Evolutionary conservation across 2,329 filamentous ascomycete genomes (phyloP), one percentile per base, ranked within the genome.

Genomic region (Malbranchea cinnamomea): DNA sequence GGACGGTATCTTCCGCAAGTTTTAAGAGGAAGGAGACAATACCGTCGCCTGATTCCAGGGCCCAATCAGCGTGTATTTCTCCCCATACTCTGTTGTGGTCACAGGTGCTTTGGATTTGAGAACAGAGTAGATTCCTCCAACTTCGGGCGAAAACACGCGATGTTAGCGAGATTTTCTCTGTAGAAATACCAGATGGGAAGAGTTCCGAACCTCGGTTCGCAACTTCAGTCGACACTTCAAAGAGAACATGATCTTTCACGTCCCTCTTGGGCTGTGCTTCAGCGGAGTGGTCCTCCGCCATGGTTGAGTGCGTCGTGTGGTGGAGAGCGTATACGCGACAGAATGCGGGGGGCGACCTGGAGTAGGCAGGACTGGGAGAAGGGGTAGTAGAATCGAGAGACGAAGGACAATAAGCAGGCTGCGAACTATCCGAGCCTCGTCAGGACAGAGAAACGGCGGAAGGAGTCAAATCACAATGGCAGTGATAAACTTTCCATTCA

Each of bases 71-170:
- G 83, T 92, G 59, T 98, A 98, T 42, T 83, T 74, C 36, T 93
- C 84, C 57, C 89, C 89, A 89, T 95, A 98, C 59, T 98, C 89
- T 37, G 84, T 84, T 1, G 87, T 94, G 24, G 89, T 95, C 38
- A 95, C 89, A 29, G 89, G 87, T 21, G 89, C 87, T 60, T 98
- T 98, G 38, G 89, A 98, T 60, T 98, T 98, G 60, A 98, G 76
- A 42, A 98, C 89, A 10, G 87, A 95, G 67, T 98, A 98, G 61
- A 98, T 98, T 47, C 89, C 89, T 50, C 89, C 89, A 38, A 98
- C 89, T 91, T 42, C 22, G 18, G 20, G 23, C 12, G 23, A 35
- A 48, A 40, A 21, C 34, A 20, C 26, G 22, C 21, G 22, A 3
- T 18, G 31, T 37, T 19, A 38, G 23, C 26, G 37, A 7, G 20